Conservation (phyloP, 2,329 filamentous ascomycete species). For the Pseudocercospora fijiensis region DNA sequence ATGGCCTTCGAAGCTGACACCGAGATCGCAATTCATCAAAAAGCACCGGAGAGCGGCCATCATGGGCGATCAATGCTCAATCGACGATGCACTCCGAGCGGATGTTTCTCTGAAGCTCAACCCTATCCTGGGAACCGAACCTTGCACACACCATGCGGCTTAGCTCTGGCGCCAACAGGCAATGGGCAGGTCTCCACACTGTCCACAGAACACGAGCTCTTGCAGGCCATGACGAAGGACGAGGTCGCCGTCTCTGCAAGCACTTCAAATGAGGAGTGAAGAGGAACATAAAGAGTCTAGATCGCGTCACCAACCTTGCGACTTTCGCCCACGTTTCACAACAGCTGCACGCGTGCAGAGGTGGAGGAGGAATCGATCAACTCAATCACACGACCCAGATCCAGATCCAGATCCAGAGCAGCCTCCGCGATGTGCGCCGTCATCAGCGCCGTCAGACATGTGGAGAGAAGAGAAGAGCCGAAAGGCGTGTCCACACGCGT, state of each 20-base stretch:
- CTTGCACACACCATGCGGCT: not conserved
- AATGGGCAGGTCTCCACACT: not conserved
- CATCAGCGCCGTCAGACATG: conserved; percentile 3
- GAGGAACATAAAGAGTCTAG: not conserved
- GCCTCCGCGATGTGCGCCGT: conserved; percentile 1
- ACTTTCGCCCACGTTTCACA: conserved; percentile 3
- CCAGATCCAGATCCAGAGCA: not conserved
- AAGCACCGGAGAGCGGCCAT: not conserved
- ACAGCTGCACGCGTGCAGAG: not conserved
- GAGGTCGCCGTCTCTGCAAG: not conserved
- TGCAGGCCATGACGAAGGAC: conserved; percentile 1
- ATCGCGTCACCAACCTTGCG: not conserved
- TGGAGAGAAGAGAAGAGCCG: not conserved
- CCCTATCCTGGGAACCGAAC: not conserved
- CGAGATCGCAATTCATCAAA: not conserved
- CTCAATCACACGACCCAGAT: not conserved
- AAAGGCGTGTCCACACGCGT: not conserved
- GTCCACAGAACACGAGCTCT: not conserved
- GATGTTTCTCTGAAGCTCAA: not conserved
- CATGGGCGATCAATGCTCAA: not conserved
- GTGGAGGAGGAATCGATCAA: not conserved
- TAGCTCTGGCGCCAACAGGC: not conserved
- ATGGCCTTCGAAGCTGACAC: not conserved
- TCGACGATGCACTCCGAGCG: not conserved
- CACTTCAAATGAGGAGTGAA: not conserved